Conservation (phyloP, 2,329 filamentous ascomycete species). For the Didymella segeticola region DNA sequence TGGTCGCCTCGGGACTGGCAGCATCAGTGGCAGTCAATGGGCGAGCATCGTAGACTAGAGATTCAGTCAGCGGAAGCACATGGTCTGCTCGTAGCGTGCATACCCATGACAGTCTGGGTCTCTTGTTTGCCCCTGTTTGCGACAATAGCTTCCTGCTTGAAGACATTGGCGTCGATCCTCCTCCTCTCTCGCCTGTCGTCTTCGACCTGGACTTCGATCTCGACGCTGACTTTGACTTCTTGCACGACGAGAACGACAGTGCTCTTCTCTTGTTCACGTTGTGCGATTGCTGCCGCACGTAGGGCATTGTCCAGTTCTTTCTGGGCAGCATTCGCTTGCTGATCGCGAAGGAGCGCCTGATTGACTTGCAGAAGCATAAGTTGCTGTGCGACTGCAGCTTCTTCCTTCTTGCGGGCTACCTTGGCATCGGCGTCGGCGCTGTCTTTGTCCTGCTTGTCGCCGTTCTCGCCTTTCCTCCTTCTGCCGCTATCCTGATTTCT, state of each 20-base stretch:
- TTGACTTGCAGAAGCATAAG: constrained; percentile 8
- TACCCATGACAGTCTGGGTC: constrained; percentile 9
- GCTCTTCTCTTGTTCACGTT: constrained; percentile 3
- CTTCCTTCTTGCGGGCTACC: background rate
- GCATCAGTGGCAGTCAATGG: background rate
- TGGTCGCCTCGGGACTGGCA: background rate
- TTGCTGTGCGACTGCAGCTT: background rate
- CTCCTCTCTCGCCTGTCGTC: background rate
- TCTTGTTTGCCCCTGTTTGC: constrained; percentile 9
- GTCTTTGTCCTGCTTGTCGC: background rate
- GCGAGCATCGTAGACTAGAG: constrained; percentile 3
- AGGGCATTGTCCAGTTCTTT: constrained; percentile 7
- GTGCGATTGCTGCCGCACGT: background rate
- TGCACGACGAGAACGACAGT: constrained; percentile 5
- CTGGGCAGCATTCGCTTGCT: background rate
- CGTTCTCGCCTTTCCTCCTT: background rate
- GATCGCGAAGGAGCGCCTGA: constrained; percentile 1
- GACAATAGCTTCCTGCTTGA: constrained; percentile 9
- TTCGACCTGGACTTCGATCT: background rate
- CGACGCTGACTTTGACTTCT: background rate
- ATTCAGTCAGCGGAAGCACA: background rate
- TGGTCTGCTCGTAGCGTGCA: background rate
- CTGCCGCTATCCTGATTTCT: background rate
- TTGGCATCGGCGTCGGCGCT: background rate
- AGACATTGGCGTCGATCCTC: background rate